Percentiles rank a stretch among this genome's conserved stretches.
Evolutionary conservation across 345 rosid species (phyloP).

Genomic region (Sonneratia caseolaris): DNA sequence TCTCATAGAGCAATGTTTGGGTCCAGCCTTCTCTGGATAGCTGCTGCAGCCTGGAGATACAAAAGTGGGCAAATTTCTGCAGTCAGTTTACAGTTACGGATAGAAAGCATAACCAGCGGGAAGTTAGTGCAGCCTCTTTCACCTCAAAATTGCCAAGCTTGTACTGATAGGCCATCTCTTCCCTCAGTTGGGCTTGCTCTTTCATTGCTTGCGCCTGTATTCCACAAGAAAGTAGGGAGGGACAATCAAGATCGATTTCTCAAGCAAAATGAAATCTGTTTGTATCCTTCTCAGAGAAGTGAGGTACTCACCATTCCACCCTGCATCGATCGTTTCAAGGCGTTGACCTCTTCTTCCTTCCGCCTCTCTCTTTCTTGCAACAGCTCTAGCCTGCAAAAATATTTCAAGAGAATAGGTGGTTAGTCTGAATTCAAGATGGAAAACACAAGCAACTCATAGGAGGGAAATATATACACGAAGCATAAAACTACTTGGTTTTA

Average conservation of each 20-base stretch:
- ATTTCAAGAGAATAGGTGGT: not conserved
- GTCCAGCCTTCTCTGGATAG: slow-evolving; percentile 21
- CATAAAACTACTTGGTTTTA: no score
- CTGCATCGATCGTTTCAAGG: slow-evolving; percentile 79
- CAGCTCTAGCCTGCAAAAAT: slow-evolving; percentile 59
- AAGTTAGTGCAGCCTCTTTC: not conserved
- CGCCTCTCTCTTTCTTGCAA: slow-evolving; percentile 69
- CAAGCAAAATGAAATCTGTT: not conserved
- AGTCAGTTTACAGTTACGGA: not conserved
- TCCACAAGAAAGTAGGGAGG: slow-evolving; percentile 1
- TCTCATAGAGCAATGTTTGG: slow-evolving; percentile 15
- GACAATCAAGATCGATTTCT: not conserved
- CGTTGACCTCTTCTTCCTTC: slow-evolving; percentile 72
- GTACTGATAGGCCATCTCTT: slow-evolving; percentile 91
- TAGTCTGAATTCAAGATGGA: not conserved
- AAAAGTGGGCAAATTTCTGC: not conserved
- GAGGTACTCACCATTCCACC: slow-evolving; percentile 76
- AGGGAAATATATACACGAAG: no score
- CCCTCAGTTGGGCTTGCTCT: slow-evolving; percentile 80
- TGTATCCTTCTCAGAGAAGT: not conserved
- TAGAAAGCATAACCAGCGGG: not conserved
- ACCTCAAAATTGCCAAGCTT: slow-evolving; percentile 94
- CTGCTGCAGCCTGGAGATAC: slow-evolving; percentile 19
- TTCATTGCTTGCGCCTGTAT: slow-evolving; percentile 91
- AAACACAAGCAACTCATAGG: no score